Evolutionary conservation across 345 rosid species (phyloP).

Genomic region (Lepidium sativum): DNA sequence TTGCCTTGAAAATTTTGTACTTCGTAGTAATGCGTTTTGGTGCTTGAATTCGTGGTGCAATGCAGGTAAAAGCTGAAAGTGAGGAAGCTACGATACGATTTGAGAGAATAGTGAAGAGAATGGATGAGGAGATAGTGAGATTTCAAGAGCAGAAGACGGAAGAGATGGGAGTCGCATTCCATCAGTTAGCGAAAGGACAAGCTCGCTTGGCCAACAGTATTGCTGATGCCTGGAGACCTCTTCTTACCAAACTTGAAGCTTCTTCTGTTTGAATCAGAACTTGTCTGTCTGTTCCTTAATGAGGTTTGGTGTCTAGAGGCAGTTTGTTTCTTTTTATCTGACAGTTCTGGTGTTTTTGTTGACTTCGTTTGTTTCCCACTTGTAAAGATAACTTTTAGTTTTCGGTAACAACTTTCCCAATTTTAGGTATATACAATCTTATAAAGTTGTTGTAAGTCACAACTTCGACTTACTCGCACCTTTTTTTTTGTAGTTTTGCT

Average conservation of each 20-base stretch:
- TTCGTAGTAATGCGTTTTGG: background rate
- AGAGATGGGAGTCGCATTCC: slow-evolving; percentile 87
- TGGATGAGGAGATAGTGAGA: slow-evolving; percentile 82
- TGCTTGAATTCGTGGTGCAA: background rate
- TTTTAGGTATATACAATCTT: background rate
- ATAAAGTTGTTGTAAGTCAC: background rate
- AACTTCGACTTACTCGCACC: background rate
- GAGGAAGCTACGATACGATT: slow-evolving; percentile 74
- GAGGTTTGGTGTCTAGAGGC: background rate
- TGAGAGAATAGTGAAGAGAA: slow-evolving; percentile 60
- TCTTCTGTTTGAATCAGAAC: slow-evolving; percentile 3
- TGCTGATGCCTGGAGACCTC: slow-evolving; percentile 96
- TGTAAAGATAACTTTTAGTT: slow-evolving; percentile 11
- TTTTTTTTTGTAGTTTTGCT: background rate
- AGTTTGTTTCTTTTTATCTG: background rate
- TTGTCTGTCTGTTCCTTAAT: background rate
- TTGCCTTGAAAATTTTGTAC: background rate
- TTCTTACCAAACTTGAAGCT: slow-evolving; percentile 91
- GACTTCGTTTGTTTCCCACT: slow-evolving; percentile 11
- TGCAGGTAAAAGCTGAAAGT: slow-evolving; percentile 75
- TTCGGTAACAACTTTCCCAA: background rate
- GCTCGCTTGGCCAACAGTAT: slow-evolving; percentile 69
- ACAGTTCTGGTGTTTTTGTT: slow-evolving; percentile 7
- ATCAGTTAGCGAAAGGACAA: slow-evolving; percentile 91
- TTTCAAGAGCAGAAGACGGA: slow-evolving; percentile 86